These are phyloP conservation scores for Tripterygium wilfordii DNA, from an alignment of 177 flowering plant genomes.

Conservation along the genomic window DNA sequence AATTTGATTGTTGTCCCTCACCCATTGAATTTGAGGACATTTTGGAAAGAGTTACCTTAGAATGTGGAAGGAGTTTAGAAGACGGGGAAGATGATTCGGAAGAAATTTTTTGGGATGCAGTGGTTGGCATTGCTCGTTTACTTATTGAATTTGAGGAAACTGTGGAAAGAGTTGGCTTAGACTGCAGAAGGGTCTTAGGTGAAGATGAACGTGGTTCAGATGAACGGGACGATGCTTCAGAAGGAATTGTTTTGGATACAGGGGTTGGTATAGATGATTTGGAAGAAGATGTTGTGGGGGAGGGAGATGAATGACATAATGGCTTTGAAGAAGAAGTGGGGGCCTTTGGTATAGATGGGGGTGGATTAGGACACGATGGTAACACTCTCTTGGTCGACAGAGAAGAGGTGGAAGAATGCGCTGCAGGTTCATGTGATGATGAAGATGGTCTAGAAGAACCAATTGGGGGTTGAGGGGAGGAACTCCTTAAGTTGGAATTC, in stretches of 20 bases:
- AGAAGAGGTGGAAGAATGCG: neutral
- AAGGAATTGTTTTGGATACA: neutral
- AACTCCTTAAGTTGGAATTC: neutral
- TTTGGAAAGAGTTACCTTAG: slow-evolving; percentile 4
- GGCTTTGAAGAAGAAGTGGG: neutral
- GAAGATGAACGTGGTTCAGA: neutral
- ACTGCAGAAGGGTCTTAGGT: neutral
- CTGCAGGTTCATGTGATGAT: neutral
- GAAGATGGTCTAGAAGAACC: neutral
- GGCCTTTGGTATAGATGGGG: neutral
- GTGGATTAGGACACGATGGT: neutral
- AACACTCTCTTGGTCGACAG: no score
- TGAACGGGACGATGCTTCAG: neutral
- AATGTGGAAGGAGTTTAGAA: slow-evolving; percentile 1
- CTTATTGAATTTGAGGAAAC: no score
- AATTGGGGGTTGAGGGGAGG: neutral
- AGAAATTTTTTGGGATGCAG: neutral
- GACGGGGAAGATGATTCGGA: neutral
- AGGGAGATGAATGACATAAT: neutral
- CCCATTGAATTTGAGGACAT: slow-evolving; percentile 3
- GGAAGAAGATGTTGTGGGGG: neutral
- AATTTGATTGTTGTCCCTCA: neutral
- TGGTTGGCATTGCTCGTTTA: neutral
- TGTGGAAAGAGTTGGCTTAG: no score
- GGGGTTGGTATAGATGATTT: neutral